A percentile compares a stretch with the other conserved stretches of the same genome.
Evolutionary conservation across 495 filamentous ascomycete genomes (phyloP).

Genomic region (Aspergillus carlsbadensis): DNA sequence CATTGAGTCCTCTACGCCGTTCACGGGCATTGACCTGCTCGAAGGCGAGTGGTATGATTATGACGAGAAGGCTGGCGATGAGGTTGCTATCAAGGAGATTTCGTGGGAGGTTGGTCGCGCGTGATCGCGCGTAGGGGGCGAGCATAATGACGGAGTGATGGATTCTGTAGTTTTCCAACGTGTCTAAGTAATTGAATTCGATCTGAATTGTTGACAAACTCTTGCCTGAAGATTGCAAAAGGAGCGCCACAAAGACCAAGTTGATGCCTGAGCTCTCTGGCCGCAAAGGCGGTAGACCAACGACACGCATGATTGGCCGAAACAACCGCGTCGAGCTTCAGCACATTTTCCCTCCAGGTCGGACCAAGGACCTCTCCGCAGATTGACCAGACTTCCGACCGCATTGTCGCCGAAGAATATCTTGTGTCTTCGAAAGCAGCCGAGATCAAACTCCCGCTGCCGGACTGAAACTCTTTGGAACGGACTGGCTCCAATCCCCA

Average conservation of each 20-base stretch:
- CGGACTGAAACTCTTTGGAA: not conserved
- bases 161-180: conserved; percentile 8
- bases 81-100: conserved; percentile 88
- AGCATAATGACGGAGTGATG: not conserved
- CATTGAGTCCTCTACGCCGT: conserved; percentile 72
- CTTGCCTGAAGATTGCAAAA: too few relatives aligned
- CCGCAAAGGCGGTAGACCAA: conserved; percentile 28
- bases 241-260: too few relatives aligned
- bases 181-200: conserved; percentile 11
- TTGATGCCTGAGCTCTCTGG: not conserved
- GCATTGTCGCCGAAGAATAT: conserved; percentile 5
- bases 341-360: conserved; percentile 37
- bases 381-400: conserved; percentile 15
- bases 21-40: conserved; percentile 72
- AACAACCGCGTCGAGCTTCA: conserved; percentile 24
- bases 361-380: conserved; percentile 7
- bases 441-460: not conserved
- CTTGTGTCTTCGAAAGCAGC: not conserved
- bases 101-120: conserved; percentile 74
- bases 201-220: not conserved
- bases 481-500: conserved; percentile 10
- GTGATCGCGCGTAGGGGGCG: conserved; percentile 12
- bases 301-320: conserved; percentile 24
- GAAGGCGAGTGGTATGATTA: conserved; percentile 94
- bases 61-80: conserved; percentile 75